Evolutionary conservation across 768 basidiomycete species (phyloP), one percentile per base, ranked within the genome.

Genomic region (Lanmaoa pseudosensibilis): DNA sequence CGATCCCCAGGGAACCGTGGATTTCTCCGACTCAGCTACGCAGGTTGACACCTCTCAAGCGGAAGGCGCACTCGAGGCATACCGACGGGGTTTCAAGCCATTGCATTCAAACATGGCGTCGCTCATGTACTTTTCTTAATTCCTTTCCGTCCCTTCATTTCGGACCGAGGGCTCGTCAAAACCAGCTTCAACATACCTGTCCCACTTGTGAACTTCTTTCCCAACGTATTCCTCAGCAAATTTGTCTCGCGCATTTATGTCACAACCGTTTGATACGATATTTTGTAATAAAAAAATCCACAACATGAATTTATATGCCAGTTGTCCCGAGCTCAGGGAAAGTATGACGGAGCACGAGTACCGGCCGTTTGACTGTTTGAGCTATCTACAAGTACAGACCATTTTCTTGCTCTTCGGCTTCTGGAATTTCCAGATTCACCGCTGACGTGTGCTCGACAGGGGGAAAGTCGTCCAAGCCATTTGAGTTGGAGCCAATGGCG

Each of bases 1-100:
- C 61, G 82, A 86, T 55, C 89, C 90, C 2, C 73, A 78, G 19
- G 75, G 74, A n/a, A 67, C 73, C 7, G 59, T 89, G 0, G 81
- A 86, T 60, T 77, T 87, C 57, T 82, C 84, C 0, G 87, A 87
- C 13, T 77, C 81, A 0, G 80, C 75, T n/a, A 83, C 83, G 2
- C 76, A 80, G 30, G 65, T 62, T 18, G 78, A 79, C 57, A 73
- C 76, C 1, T 69, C 68, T 1, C 73, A 75, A 52, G 76, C 73
- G 0, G 77, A 78, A 23, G 67, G 71, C 5, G 69, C 75, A 18
- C 72, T 84, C 5, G 79, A 82, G 41, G 74, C 74, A 1, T 88
- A 75, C 77, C 76, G 74, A 57, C 71, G 74, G 7, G 75, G 70
- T 4, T 90, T 87, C 75, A 83, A 75, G 66, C 83, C 82, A 0